Evolutionary conservation across 2,329 filamentous ascomycete species (phyloP), one percentile per base, ranked within the genome.

Genomic region (Periconia digitata): DNA sequence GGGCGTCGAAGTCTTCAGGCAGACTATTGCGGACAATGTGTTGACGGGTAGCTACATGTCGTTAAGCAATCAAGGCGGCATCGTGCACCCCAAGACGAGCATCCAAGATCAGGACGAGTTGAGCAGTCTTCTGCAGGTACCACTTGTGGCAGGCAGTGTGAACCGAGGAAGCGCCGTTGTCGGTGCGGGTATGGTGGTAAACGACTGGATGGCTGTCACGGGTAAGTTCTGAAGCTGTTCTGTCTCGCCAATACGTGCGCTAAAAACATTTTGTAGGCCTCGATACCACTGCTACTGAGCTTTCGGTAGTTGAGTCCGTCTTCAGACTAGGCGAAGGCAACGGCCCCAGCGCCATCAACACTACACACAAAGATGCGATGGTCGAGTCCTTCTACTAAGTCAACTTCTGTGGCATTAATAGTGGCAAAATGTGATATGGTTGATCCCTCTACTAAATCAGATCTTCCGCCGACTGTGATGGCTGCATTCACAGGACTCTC

Each of bases 31-130:
- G 64, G 92, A 96, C 75, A 96, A 97, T 70, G 94, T 99, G 49
- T 85, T 99, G 22, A 94, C 95, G 32, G 94, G 94, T 52, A 91
- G 86, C 43, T 99, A 99, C 80, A 97, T 97, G 92, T 84, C 89
- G 46, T 81, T 99, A 53, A 92, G 88, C 64, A 99, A 99, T 79
- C 89, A 92, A 74, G 94, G 94, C 59, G 94, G 94, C 12, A 87
- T 99, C 62, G 94, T 99, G 41, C 94, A 99, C 72, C 92, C 94
- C 62, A 96, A 96, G 81, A 97, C 94, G 35, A 88, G 84, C 59
- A 94, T 97, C 68, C 90, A 96, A 75, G 94, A 99, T 74, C 94
- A 99, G 80, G 94, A 99, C 72, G 94, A 99, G 79, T 83, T 99
- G 57, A 92, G 87, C 55, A 92, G 87, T 67, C 77, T 99, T 74